Conservation (phyloP, 164 flowering plant genomes). For the Euptelea pleiosperma region DNA sequence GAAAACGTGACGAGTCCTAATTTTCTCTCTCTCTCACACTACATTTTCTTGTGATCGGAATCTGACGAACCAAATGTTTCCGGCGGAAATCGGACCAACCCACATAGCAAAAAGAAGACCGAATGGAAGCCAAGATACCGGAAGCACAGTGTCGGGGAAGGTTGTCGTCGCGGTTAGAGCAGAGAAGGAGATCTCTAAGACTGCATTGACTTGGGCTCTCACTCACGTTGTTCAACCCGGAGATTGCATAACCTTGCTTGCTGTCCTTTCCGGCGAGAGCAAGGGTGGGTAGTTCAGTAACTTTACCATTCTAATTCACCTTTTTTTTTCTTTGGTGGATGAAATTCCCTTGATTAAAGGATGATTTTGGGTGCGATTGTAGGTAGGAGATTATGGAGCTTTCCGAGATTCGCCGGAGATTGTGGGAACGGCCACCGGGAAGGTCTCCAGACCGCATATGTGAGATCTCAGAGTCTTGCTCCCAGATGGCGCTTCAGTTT, state of each 20-base stretch:
- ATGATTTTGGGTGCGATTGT: not conserved
- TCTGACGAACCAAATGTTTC: slow-evolving; percentile 17
- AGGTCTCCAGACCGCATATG: slow-evolving; percentile 49
- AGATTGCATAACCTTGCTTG: slow-evolving; percentile 62
- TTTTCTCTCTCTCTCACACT: too few relatives aligned
- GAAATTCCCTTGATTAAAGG: too few relatives aligned
- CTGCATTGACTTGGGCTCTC: slow-evolving; percentile 83
- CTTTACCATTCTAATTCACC: not conserved
- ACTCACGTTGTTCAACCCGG: slow-evolving; percentile 74
- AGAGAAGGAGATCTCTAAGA: slow-evolving; percentile 60
- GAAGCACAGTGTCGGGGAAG: slow-evolving; percentile 21
- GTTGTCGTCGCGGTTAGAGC: slow-evolving; percentile 79
- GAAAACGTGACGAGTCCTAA: too few relatives aligned
- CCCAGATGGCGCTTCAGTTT: slow-evolving; percentile 79
- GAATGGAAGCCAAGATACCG: not conserved
- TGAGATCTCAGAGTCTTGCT: slow-evolving; percentile 79
- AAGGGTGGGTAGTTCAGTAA: slow-evolving; percentile 45
- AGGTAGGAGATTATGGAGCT: slow-evolving; percentile 58
- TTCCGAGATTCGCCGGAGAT: slow-evolving; percentile 50
- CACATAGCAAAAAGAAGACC: not conserved
- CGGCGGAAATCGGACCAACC: slow-evolving; percentile 8
- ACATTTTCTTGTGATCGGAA: too few relatives aligned
- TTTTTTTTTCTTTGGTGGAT: too few relatives aligned
- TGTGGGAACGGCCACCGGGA: slow-evolving; percentile 37
- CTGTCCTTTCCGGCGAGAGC: slow-evolving; percentile 40